Evolutionary conservation across 1,284 basidiomycete species (phyloP).

Genomic region (Ustilago shanxiensis): DNA sequence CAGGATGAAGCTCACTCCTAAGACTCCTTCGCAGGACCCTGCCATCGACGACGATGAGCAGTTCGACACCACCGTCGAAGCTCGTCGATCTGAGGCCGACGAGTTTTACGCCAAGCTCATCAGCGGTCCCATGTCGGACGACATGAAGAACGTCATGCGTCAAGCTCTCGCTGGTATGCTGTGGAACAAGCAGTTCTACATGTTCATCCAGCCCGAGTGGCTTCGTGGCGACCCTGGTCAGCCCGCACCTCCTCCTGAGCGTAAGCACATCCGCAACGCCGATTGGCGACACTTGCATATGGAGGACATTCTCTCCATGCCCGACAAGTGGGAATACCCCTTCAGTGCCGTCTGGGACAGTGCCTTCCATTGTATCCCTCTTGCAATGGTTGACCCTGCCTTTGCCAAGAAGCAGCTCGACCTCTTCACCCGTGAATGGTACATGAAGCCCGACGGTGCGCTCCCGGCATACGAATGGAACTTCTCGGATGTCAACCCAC

Average conservation of each 20-base stretch:
- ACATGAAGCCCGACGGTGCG: slow-evolving; percentile 95
- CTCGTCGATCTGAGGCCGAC: slow-evolving; percentile 85
- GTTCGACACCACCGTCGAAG: slow-evolving; percentile 88
- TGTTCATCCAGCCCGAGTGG: slow-evolving; percentile 97
- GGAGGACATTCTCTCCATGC: slow-evolving; percentile 96
- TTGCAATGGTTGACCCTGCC: slow-evolving; percentile 91
- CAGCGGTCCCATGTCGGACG: slow-evolving; percentile 80
- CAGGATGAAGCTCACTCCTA: slow-evolving; percentile 89
- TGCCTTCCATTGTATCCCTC: slow-evolving; percentile 97
- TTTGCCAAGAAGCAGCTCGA: slow-evolving; percentile 99
- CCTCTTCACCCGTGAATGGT: slow-evolving; percentile 96
- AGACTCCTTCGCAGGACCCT: slow-evolving; percentile 80
- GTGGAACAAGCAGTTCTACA: slow-evolving; percentile 96
- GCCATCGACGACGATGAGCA: slow-evolving; percentile 87
- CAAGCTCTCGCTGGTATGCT: slow-evolving; percentile 99
- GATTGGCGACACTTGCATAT: slow-evolving; percentile 87
- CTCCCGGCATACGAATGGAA: slow-evolving; percentile 99
- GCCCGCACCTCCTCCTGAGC: slow-evolving; percentile 89
- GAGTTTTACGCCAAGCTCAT: slow-evolving; percentile 91
- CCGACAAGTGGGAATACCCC: slow-evolving; percentile 93
- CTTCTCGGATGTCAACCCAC: slow-evolving; percentile 95
- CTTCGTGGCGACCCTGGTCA: slow-evolving; percentile 93
- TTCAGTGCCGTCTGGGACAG: slow-evolving; percentile 80
- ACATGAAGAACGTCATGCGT: slow-evolving; percentile 94
- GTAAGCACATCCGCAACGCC: slow-evolving; percentile 86